phyloP scores from a whole-genome alignment of 2,329 filamentous ascomycete genomes.

The Aspergillus viridinutans region DNA sequence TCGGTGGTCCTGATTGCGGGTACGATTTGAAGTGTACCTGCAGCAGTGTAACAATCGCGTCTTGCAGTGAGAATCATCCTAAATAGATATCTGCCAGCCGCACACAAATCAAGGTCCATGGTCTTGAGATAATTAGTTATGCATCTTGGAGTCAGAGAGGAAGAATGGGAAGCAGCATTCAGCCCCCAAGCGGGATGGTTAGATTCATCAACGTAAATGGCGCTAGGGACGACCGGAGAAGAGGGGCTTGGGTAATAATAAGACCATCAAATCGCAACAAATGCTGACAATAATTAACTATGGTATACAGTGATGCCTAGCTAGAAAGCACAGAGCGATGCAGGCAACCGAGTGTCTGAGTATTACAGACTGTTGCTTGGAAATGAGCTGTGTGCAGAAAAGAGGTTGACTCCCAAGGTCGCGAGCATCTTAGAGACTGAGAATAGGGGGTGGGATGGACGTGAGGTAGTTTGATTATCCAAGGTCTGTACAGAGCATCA shows the following conservation, averaged over 20 bases:
- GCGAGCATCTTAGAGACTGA: too few relatives aligned
- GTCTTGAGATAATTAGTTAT: too few relatives aligned
- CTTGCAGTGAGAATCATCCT: not conserved
- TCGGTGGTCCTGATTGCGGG: not conserved
- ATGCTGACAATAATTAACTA: not conserved
- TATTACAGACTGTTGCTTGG: not conserved
- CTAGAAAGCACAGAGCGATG: not conserved
- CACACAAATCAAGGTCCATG: too few relatives aligned
- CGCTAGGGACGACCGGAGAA: constrained; percentile 8
- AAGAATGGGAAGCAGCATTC: not conserved
- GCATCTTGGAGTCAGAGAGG: not conserved
- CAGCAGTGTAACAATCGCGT: not conserved
- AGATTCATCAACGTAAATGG: not conserved
- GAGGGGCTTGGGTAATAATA: constrained; percentile 8
- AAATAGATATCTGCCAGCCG: too few relatives aligned
- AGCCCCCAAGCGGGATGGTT: not conserved
- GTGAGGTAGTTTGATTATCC: too few relatives aligned
- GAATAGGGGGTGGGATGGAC: not conserved
- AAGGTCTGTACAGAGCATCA: too few relatives aligned
- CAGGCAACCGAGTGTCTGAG: not conserved
- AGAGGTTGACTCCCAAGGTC: too few relatives aligned
- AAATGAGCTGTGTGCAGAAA: not conserved
- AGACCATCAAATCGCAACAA: not conserved
- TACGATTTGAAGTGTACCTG: too few relatives aligned
- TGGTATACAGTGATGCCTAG: not conserved